phyloP scores from a whole-genome alignment of 139 green algal genomes.

The Nannochloris sp. region DNA sequence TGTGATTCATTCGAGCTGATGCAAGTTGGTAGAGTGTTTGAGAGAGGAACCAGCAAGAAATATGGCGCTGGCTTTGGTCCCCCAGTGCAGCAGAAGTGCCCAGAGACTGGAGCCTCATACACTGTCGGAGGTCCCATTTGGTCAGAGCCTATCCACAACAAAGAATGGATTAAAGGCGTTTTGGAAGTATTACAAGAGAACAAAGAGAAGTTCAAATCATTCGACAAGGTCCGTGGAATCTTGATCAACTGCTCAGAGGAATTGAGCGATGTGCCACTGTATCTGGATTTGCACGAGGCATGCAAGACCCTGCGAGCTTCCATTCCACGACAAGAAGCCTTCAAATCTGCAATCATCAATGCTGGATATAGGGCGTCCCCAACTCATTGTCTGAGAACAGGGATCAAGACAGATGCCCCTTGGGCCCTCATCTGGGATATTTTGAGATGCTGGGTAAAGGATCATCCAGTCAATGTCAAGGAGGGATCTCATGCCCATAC shows the following conservation, averaged over 20 bases:
- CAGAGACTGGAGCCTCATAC: slow-evolving; percentile 59
- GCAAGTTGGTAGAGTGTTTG: slow-evolving; percentile 33
- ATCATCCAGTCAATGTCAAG: slow-evolving; percentile 40
- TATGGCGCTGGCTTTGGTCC: slow-evolving; percentile 49
- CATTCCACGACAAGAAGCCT: slow-evolving; percentile 46
- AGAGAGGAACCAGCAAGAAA: slow-evolving; percentile 37
- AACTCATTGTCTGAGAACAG: slow-evolving; percentile 80
- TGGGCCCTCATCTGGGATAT: slow-evolving; percentile 74
- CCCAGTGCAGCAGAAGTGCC: slow-evolving; percentile 52
- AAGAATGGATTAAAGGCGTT: slow-evolving; percentile 45
- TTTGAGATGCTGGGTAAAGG: slow-evolving; percentile 71
- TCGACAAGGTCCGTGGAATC: slow-evolving; percentile 61
- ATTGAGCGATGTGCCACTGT: slow-evolving; percentile 75
- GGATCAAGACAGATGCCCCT: slow-evolving; percentile 91
- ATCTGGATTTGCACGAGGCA: slow-evolving; percentile 71
- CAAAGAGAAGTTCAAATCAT: slow-evolving; percentile 18
- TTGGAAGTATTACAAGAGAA: slow-evolving; percentile 17
- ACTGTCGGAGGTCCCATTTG: slow-evolving; percentile 93
- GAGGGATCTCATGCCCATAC: slow-evolving; percentile 28
- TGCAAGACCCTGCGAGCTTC: slow-evolving; percentile 64
- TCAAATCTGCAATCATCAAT: slow-evolving; percentile 86
- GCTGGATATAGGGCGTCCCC: slow-evolving; percentile 65
- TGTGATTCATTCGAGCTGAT: slow-evolving; percentile 90
- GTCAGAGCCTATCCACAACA: slow-evolving; percentile 79
- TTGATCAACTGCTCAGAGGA: slow-evolving; percentile 70